Conservation (phyloP, 2,329 filamentous ascomycete species). For the Aspergillus spinulosporus region DNA sequence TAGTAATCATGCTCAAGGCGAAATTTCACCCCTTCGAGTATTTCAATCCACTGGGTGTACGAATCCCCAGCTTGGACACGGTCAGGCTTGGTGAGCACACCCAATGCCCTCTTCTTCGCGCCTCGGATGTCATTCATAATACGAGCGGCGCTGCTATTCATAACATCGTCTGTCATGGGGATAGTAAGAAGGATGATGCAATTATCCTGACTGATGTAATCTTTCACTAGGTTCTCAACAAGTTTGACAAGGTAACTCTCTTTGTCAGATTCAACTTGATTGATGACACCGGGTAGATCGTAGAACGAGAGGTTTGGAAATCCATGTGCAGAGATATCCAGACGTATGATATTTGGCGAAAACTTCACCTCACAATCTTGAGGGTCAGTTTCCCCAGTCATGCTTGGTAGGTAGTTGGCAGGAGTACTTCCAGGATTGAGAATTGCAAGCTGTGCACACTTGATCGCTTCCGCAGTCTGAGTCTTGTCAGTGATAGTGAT, state of each 20-base stretch:
- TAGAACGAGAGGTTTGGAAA: slow-evolving; percentile 78
- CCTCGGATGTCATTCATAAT: slow-evolving; percentile 58
- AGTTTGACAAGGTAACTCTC: slow-evolving; percentile 70
- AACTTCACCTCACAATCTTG: slow-evolving; percentile 61
- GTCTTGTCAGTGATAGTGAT: slow-evolving; percentile 61
- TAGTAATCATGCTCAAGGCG: slow-evolving; percentile 73
- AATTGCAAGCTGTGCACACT: slow-evolving; percentile 74
- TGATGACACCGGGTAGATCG: slow-evolving; percentile 81
- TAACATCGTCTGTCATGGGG: slow-evolving; percentile 75
- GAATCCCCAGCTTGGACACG: slow-evolving; percentile 57
- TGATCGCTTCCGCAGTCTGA: slow-evolving; percentile 67
- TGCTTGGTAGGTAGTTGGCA: slow-evolving; percentile 56
- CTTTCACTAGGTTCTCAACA: slow-evolving; percentile 67
- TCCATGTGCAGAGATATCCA: slow-evolving; percentile 71
- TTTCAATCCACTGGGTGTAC: slow-evolving; percentile 61
- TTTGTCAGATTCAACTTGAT: slow-evolving; percentile 62
- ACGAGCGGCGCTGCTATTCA: slow-evolving; percentile 70
- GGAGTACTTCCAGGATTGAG: slow-evolving; percentile 64
- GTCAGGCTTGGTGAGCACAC: slow-evolving; percentile 85
- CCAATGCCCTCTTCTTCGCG: slow-evolving; percentile 63
- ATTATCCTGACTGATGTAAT: slow-evolving; percentile 68
- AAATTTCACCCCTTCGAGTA: slow-evolving; percentile 64
- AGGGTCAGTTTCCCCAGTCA: slow-evolving; percentile 39
- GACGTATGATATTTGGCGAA: slow-evolving; percentile 75
- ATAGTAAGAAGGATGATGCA: slow-evolving; percentile 76